A percentile compares a stretch with the other conserved stretches of the same genome.
These are phyloP conservation scores for Colletotrichum zoysiae DNA, from an alignment of 2,329 filamentous ascomycete species.

Conservation along the genomic window DNA sequence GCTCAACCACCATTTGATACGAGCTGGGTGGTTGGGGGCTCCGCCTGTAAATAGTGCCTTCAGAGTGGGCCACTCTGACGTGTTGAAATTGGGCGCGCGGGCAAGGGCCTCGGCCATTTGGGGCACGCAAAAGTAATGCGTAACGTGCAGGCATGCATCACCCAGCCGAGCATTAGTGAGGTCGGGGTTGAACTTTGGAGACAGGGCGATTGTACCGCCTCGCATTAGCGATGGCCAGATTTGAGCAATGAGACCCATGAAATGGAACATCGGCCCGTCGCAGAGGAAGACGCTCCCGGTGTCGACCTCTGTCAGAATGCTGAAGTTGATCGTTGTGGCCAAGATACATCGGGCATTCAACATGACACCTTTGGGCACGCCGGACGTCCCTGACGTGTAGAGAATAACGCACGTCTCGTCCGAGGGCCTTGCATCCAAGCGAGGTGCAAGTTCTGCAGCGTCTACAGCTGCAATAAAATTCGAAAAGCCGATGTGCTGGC, in stretches of 20 bases:
- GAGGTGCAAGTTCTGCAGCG: slow-evolving; percentile 6
- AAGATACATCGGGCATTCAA: slow-evolving; percentile 21
- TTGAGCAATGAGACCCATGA: slow-evolving; percentile 38
- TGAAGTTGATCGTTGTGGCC: slow-evolving; percentile 29
- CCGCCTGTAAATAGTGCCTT: slow-evolving; percentile 36
- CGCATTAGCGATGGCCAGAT: slow-evolving; percentile 26
- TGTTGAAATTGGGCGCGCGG: slow-evolving; percentile 21
- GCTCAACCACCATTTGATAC: slow-evolving; percentile 33
- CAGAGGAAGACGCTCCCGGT: slow-evolving; percentile 36
- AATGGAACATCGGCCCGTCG: slow-evolving; percentile 39
- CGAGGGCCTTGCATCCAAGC: slow-evolving; percentile 8
- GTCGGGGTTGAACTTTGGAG: slow-evolving; percentile 28
- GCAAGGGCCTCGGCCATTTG: slow-evolving; percentile 39
- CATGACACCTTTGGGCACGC: slow-evolving; percentile 29
- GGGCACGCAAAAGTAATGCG: slow-evolving; percentile 39
- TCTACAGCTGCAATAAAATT: slow-evolving; percentile 13
- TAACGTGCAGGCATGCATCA: slow-evolving; percentile 14
- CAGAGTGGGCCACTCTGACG: slow-evolving; percentile 20
- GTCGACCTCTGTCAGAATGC: slow-evolving; percentile 28
- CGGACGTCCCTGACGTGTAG: slow-evolving; percentile 37
- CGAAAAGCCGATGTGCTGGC: slow-evolving; percentile 17
- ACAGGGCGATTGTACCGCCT: slow-evolving; percentile 28
- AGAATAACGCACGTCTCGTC: slow-evolving; percentile 30
- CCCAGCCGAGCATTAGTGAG: slow-evolving; percentile 23
- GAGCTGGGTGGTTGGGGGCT: slow-evolving; percentile 33